Base-by-base conservation (phyloP, 495 filamentous ascomycete genomes). In the Cercophora newfieldiana region DNA sequence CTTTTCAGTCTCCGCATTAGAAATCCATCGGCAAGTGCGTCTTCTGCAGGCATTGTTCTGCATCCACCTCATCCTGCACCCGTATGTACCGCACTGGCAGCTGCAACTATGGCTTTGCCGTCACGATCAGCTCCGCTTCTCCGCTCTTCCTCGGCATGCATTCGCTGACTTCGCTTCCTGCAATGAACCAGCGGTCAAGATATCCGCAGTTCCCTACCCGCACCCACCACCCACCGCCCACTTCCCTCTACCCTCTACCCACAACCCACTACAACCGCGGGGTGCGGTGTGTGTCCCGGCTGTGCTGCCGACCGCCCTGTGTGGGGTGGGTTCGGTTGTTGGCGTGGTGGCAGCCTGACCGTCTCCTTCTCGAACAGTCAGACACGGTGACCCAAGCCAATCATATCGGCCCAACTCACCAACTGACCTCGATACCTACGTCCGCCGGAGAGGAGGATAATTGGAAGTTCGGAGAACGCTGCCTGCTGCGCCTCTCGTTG, bases 171-270 rank as follows among this genome's bases (percentile, higher is more conserved):
- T 29, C 54, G 28, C 19, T 19, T 19, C 37, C 25, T 63, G 61
- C 21, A 19, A 50, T 49, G 21, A 63, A 63, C 61, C 61, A 63
- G 61, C 61, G 61, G 61, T 63, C 61, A 63, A 63, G 61, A 63
- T 29, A 14, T 63, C 61, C 61, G 19, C 49, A 22, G 21, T 25
- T 18, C 28, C 6, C 21, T 44, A 25, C 37, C 37, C 58, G 33
- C 58, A 60, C 24, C 58, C 25, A 25, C 4, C 3, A 44, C 37
- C 37, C 37, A 44, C 58, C 57, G n/a, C n/a, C n/a, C n/a, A n/a
- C n/a, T n/a, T n/a, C n/a, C n/a, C 28, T 2, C 21, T 44, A 25
- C 37, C 37, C 58, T 19, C 58, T n/a, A 60, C 24, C 58, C 25
- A 25, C 4, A 4, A 44, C 37, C 37, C 37, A 44, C 58, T 29